Base-by-base conservation (phyloP, 1,284 basidiomycete species). In the Heliocybe sulcata region DNA sequence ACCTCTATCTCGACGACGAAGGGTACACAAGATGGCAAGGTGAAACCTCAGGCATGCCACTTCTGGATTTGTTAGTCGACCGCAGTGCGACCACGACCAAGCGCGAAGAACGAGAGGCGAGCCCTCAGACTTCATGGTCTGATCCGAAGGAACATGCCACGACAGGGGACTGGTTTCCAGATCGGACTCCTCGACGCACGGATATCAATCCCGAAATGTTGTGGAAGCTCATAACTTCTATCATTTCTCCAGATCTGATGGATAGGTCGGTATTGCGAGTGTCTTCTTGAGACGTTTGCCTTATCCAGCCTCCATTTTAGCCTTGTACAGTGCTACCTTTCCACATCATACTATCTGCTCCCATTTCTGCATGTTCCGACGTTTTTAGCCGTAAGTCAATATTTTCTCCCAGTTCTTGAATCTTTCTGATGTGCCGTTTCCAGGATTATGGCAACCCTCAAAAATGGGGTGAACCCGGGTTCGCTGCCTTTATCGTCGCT, bases 401-500 rank as follows among this genome's bases (percentile, higher is more conserved):
- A n/a, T n/a, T n/a, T 60, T 53, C 55, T 56, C 53, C 57, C 66
- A 29, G 3, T 51, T 25, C 52, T 50, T 51, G 59, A 57, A 11
- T 27, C 51, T 49, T 60, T 59, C 52, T 38, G 35, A 12, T 55
- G 50, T 27, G 29, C 51, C 45, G 54, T n/a, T 48, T 53, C 22
- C 61, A 90, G 86, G 92, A 95, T 69, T 95, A 95, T 65, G 90
- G 90, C 50, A 91, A 92, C 61, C 92, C 92, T 48, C 81, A 82
- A 68, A 93, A 93, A 75, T 94, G 92, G 92, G 90, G 88, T 35
- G 92, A 94, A 68, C 90, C 92, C 19, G 92, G 92, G 4, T 95
- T 95, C 63, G 91, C 90, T 22, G 83, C 90, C 20, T 94, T 94
- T 67, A 91, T 94, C 58, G 91, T 94, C 12, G 81, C 92, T 1